Percentiles rank a stretch among this genome's conserved stretches.
Conservation (phyloP, 73 alveolate genomes). For the Tetrahymena elliotti region DNA sequence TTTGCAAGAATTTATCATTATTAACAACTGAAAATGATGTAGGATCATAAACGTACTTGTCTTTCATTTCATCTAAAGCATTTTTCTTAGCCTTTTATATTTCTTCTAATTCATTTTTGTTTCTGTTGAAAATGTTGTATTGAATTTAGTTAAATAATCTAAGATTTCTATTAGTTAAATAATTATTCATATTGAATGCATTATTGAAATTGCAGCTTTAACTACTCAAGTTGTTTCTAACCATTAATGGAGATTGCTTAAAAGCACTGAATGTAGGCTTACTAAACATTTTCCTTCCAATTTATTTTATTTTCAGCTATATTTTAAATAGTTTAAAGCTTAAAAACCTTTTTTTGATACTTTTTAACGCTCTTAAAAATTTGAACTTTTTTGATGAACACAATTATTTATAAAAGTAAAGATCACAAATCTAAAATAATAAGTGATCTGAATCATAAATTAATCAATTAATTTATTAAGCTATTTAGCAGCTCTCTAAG, state of each 20-base stretch:
- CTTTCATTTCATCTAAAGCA: neutral
- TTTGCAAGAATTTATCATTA: neutral
- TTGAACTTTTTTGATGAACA: neutral
- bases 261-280: neutral
- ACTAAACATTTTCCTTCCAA: neutral
- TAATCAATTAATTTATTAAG: too few relatives aligned
- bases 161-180: neutral
- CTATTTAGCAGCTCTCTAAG: neutral
- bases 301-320: neutral
- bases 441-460: too few relatives aligned
- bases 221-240: neutral
- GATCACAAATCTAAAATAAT: neutral
- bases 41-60: neutral
- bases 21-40: neutral
- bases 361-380: neutral
- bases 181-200: neutral
- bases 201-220: neutral
- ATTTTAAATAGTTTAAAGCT: neutral
- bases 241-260: neutral
- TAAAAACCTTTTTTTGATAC: neutral
- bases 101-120: neutral
- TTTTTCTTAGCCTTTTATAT: neutral
- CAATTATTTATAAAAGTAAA: neutral
- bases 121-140: neutral
- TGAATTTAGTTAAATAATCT: neutral